Conservation (phyloP, 2,329 filamentous ascomycete genomes). For the Rhinocladiella similis region DNA sequence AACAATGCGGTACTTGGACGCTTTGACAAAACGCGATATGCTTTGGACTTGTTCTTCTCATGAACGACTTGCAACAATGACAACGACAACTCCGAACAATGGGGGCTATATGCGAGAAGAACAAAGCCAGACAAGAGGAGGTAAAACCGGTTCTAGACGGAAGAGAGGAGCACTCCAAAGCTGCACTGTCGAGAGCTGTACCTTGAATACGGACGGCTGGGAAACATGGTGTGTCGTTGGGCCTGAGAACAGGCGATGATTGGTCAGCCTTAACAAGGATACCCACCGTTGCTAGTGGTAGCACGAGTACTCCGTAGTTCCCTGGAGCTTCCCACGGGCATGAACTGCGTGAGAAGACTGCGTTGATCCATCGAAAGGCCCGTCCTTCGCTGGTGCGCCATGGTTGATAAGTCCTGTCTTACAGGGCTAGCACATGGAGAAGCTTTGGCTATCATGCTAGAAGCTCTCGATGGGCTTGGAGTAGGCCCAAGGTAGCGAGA, state of each 20-base stretch:
- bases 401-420: too few relatives aligned
- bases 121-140: background rate
- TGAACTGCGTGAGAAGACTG: too few relatives aligned
- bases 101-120: background rate
- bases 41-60: background rate
- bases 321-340: background rate
- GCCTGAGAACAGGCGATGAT: background rate
- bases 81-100: background rate
- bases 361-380: too few relatives aligned
- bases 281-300: too few relatives aligned
- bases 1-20: background rate
- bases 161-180: slow-evolving; percentile 1
- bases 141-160: background rate
- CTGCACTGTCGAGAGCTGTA: background rate
- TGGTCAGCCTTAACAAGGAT: slow-evolving; percentile 8
- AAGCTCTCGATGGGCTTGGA: too few relatives aligned
- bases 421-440: too few relatives aligned
- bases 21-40: background rate
- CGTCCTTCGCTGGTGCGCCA: too few relatives aligned
- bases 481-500: too few relatives aligned
- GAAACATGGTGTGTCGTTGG: slow-evolving; percentile 6
- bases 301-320: too few relatives aligned
- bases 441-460: too few relatives aligned
- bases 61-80: background rate
- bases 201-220: slow-evolving; percentile 20